These are phyloP conservation scores for Phaseolus lunatus DNA, from an alignment of 306 rosid species.

Conservation along the genomic window DNA sequence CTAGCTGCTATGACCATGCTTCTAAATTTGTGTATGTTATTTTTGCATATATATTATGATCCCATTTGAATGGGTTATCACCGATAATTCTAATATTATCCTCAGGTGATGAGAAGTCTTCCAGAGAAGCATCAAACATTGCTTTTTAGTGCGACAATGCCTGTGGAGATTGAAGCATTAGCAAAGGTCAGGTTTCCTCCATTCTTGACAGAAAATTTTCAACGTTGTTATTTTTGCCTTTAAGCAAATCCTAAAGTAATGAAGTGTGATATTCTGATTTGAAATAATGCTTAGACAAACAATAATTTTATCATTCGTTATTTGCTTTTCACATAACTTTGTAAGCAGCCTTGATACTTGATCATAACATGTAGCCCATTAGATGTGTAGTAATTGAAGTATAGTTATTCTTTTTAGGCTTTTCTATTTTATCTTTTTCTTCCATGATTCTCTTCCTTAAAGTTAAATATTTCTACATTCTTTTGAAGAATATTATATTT, in stretches of 20 bases:
- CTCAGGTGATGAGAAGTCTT: slow-evolving; percentile 79
- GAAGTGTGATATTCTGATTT: slow-evolving; percentile 1
- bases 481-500: slow-evolving; percentile 25
- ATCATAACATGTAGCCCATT: slow-evolving; percentile 27
- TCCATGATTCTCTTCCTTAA: slow-evolving; percentile 4
- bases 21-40: slow-evolving; percentile 1
- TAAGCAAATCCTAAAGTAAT: slow-evolving; percentile 20
- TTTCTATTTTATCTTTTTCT: not conserved
- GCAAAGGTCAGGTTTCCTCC: slow-evolving; percentile 64
- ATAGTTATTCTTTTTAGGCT: not conserved
- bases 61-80: slow-evolving; percentile 7
- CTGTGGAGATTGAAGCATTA: slow-evolving; percentile 84
- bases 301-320: slow-evolving; percentile 10
- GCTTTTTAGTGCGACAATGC: slow-evolving; percentile 92
- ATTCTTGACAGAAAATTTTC: slow-evolving; percentile 5
- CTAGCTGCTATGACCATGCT: slow-evolving; percentile 5
- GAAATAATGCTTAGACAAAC: slow-evolving; percentile 26
- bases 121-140: slow-evolving; percentile 87
- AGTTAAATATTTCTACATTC: not conserved
- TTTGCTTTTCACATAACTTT: slow-evolving; percentile 22
- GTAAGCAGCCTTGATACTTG: slow-evolving; percentile 20
- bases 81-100: slow-evolving; percentile 27
- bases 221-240: slow-evolving; percentile 6
- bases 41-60: slow-evolving; percentile 1
- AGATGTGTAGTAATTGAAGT: not conserved